Percentiles rank a stretch among this genome's conserved stretches.
Conservation (phyloP, 1,139 yeast species). For the Wickerhamomyces sp. region DNA sequence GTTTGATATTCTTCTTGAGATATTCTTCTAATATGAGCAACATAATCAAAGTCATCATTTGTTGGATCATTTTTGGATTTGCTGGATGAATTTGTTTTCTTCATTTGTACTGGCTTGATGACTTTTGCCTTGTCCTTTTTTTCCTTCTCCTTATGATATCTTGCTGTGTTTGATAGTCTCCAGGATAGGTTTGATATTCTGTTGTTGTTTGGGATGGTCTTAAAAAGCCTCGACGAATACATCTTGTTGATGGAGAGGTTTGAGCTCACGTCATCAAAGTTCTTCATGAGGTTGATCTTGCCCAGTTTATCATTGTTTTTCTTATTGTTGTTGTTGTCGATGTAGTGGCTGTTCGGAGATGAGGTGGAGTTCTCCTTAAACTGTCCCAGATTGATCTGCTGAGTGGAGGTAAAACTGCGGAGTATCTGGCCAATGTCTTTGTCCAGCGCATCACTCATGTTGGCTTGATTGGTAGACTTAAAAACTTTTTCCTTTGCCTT, state of each 20-base stretch:
- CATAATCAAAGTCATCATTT: slow-evolving; percentile 57
- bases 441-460: too few species aligned
- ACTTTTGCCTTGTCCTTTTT: too few species aligned
- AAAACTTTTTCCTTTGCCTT: too few species aligned
- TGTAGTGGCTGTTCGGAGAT: background rate
- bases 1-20: slow-evolving; percentile 32
- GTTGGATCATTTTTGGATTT: slow-evolving; percentile 28
- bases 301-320: background rate
- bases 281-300: background rate
- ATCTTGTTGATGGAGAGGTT: slow-evolving; percentile 3
- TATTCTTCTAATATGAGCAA: slow-evolving; percentile 57
- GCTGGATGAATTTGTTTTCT: background rate
- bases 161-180: background rate
- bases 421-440: too few species aligned
- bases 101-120: background rate
- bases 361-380: too few species aligned
- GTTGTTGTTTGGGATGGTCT: slow-evolving; percentile 1
- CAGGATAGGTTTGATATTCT: slow-evolving; percentile 5
- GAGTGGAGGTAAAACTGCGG: too few species aligned
- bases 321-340: slow-evolving; percentile 1
- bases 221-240: slow-evolving; percentile 1
- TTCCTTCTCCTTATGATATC: too few species aligned
- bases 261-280: background rate
- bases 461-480: too few species aligned
- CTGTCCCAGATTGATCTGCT: too few species aligned